phyloP scores from a whole-genome alignment of 768 basidiomycete species.

The Boletus rex-veris region DNA sequence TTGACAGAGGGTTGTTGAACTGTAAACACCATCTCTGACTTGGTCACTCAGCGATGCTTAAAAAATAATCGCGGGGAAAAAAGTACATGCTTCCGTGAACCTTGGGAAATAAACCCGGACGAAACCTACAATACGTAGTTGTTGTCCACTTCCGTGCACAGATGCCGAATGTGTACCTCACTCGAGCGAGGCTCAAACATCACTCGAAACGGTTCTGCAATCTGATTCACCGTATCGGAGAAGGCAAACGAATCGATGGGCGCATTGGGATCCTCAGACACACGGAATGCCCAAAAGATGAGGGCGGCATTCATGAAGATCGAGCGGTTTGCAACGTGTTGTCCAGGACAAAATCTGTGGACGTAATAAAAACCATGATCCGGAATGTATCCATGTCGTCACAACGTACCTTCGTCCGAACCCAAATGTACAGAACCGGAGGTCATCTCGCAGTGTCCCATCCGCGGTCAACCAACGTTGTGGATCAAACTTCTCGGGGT shows the following conservation, averaged over 20 bases:
- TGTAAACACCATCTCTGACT: no score
- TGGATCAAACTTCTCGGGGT: slow-evolving; percentile 9
- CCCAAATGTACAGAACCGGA: slow-evolving; percentile 6
- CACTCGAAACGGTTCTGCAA: neutral
- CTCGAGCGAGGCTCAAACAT: slow-evolving; percentile 1
- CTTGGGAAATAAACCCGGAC: no score
- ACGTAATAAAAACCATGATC: no score
- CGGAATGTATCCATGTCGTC: no score
- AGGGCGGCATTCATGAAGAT: neutral
- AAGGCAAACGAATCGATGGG: slow-evolving; percentile 1
- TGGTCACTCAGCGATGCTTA: no score
- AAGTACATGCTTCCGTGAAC: no score
- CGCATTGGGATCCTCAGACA: neutral
- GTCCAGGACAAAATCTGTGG: slow-evolving; percentile 1
- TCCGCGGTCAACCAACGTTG: slow-evolving; percentile 5
- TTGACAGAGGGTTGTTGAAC: no score
- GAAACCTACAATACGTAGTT: neutral
- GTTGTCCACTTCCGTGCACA: neutral
- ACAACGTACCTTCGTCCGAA: slow-evolving; percentile 4
- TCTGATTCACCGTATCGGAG: neutral
- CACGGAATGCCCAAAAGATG: slow-evolving; percentile 5
- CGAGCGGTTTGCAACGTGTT: slow-evolving; percentile 4
- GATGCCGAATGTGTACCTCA: neutral
- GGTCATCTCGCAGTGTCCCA: slow-evolving; percentile 1
- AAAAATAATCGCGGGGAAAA: no score